Evolutionary conservation across 768 basidiomycete genomes (phyloP).

Genomic region (Suillus subalutaceus): DNA sequence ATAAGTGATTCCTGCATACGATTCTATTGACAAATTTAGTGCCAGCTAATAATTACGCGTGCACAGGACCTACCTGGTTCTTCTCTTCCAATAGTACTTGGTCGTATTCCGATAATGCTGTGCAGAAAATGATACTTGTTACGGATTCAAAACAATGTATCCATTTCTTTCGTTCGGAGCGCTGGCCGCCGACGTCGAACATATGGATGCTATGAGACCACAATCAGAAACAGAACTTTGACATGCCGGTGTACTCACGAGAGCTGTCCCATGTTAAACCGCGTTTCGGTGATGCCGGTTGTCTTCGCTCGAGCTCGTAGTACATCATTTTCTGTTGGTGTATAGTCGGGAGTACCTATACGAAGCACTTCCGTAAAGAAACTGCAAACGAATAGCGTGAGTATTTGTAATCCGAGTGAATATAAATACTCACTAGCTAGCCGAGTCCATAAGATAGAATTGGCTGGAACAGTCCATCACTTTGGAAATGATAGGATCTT

Average conservation of each 20-base stretch:
- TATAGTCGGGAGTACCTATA: slow-evolving; percentile 79
- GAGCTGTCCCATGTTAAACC: slow-evolving; percentile 70
- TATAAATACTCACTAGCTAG: slow-evolving; percentile 67
- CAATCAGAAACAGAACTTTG: not conserved
- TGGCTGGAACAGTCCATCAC: slow-evolving; percentile 65
- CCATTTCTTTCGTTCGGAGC: slow-evolving; percentile 83
- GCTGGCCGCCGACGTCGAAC: slow-evolving; percentile 82
- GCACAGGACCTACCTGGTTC: slow-evolving; percentile 28
- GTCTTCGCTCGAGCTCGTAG: slow-evolving; percentile 88
- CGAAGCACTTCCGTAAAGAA: slow-evolving; percentile 88
- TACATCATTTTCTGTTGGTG: slow-evolving; percentile 86
- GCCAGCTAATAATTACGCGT: slow-evolving; percentile 9
- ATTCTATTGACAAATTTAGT: slow-evolving; percentile 45
- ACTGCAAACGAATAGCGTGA: slow-evolving; percentile 39
- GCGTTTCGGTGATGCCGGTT: slow-evolving; percentile 88
- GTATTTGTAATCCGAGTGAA: not conserved
- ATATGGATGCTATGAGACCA: slow-evolving; percentile 51
- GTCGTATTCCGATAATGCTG: slow-evolving; percentile 75
- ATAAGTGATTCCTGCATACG: slow-evolving; percentile 76
- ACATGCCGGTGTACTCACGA: slow-evolving; percentile 42
- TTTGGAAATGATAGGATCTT: slow-evolving; percentile 60
- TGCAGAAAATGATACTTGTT: slow-evolving; percentile 79
- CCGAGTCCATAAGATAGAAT: slow-evolving; percentile 96
- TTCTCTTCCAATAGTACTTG: slow-evolving; percentile 69
- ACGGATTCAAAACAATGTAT: slow-evolving; percentile 82